Percentiles rank a stretch among this genome's conserved stretches.
Conservation (phyloP, 1,139 yeast species). For the Yamadazyma taylorii region DNA sequence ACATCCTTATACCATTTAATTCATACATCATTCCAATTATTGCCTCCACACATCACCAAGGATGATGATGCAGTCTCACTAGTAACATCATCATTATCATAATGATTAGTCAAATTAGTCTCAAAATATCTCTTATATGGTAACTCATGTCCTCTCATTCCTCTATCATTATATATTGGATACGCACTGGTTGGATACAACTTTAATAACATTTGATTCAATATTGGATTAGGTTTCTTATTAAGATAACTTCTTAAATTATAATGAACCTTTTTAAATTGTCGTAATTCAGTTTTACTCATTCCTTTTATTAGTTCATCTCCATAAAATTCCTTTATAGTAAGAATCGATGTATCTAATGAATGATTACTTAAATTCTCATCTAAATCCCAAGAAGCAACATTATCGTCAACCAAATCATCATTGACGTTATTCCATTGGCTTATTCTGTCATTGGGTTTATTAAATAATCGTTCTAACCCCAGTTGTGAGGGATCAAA, state of each 20-base stretch:
- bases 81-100: conserved; percentile 12
- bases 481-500: conserved; percentile 17
- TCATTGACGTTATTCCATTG: conserved; percentile 18
- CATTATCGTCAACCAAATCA: conserved; percentile 36
- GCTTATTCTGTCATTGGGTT: conserved; percentile 14
- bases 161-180: not conserved
- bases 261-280: conserved; percentile 27
- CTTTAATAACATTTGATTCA: conserved; percentile 19
- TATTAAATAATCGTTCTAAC: conserved; percentile 15
- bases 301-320: conserved; percentile 32
- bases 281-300: conserved; percentile 26
- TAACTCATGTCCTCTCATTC: not conserved
- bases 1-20: no score
- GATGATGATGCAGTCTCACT: conserved; percentile 23
- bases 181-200: conserved; percentile 11
- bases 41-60: conserved; percentile 32
- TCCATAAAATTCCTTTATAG: conserved; percentile 31
- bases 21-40: conserved; percentile 28
- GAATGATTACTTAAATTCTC: conserved; percentile 25
- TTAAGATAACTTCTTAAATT: conserved; percentile 21
- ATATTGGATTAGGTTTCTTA: conserved; percentile 14
- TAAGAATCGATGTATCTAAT: conserved; percentile 15
- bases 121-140: conserved; percentile 10
- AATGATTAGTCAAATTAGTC: conserved; percentile 10
- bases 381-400: conserved; percentile 49